Evolutionary conservation across 1,284 basidiomycete species (phyloP).

Genomic region (Vanrija pseudolonga): DNA sequence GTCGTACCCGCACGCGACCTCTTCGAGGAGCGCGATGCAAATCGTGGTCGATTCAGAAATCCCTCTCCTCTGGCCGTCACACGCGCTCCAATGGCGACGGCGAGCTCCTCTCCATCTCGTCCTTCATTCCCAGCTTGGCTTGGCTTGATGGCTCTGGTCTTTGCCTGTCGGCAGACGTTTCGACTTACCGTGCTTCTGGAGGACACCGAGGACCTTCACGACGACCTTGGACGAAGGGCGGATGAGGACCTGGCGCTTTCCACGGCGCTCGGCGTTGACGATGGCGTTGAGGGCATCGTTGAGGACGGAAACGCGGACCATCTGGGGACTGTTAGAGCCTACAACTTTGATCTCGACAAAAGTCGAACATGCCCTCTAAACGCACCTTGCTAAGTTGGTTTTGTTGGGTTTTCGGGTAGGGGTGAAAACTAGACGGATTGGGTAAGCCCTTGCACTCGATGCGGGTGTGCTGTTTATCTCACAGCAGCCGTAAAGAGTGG

Average conservation of each 20-base stretch:
- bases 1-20: not conserved
- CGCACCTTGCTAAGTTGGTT: constrained; percentile 1
- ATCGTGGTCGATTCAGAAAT: not conserved
- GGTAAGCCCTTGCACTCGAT: constrained; percentile 47
- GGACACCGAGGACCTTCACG: constrained; percentile 91
- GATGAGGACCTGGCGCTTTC: constrained; percentile 95
- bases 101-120: not conserved
- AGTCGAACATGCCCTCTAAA: not conserved
- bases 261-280: constrained; percentile 95
- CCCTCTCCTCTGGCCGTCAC: not conserved
- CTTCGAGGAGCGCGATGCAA: not conserved
- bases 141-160: too few relatives aligned
- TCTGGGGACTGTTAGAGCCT: constrained; percentile 26
- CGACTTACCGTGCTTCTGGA: constrained; percentile 93
- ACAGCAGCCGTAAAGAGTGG: constrained; percentile 44
- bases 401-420: constrained; percentile 9
- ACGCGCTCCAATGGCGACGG: too few relatives aligned
- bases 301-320: constrained; percentile 51
- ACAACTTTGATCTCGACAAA: too few relatives aligned
- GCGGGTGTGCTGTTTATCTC: constrained; percentile 40
- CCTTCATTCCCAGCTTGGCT: too few relatives aligned
- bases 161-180: not conserved
- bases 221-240: constrained; percentile 94
- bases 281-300: constrained; percentile 76
- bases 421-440: constrained; percentile 14